Percentiles rank a stretch among this genome's conserved stretches.
phyloP scores from a whole-genome alignment of 1,284 basidiomycete species.

The Cryptococcus sp. region DNA sequence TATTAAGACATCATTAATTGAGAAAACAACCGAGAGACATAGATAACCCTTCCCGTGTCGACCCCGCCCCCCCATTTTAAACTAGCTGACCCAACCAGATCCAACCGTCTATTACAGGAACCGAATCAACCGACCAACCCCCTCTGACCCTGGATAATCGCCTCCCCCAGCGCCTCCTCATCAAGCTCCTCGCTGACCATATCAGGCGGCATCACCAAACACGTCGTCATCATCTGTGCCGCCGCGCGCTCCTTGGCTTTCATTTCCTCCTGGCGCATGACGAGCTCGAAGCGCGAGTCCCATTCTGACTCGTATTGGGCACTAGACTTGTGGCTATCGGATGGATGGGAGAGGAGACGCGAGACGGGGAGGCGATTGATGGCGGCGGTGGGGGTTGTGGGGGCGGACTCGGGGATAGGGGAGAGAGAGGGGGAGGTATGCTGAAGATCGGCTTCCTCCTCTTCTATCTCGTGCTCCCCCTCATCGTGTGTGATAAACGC shows the following conservation, averaged over 20 bases:
- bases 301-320: background rate
- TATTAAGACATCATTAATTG: background rate
- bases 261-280: slow-evolving; percentile 7
- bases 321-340: too few relatives aligned
- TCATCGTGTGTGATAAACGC: too few relatives aligned
- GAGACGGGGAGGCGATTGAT: too few relatives aligned
- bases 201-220: too few relatives aligned
- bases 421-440: too few relatives aligned
- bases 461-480: too few relatives aligned
- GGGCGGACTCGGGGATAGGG: too few relatives aligned
- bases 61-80: background rate
- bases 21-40: background rate
- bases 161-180: slow-evolving; percentile 4
- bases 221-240: slow-evolving; percentile 9
- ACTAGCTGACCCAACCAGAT: background rate
- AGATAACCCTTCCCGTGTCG: background rate
- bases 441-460: too few relatives aligned
- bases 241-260: slow-evolving; percentile 12
- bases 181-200: slow-evolving; percentile 8
- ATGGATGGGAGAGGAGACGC: too few relatives aligned
- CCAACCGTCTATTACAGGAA: background rate
- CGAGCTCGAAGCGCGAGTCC: slow-evolving; percentile 1
- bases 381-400: too few relatives aligned
- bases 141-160: background rate
- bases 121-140: background rate